Conservation (phyloP, 192 early-diverging fungal genomes). For the Coemansia asiatica region DNA sequence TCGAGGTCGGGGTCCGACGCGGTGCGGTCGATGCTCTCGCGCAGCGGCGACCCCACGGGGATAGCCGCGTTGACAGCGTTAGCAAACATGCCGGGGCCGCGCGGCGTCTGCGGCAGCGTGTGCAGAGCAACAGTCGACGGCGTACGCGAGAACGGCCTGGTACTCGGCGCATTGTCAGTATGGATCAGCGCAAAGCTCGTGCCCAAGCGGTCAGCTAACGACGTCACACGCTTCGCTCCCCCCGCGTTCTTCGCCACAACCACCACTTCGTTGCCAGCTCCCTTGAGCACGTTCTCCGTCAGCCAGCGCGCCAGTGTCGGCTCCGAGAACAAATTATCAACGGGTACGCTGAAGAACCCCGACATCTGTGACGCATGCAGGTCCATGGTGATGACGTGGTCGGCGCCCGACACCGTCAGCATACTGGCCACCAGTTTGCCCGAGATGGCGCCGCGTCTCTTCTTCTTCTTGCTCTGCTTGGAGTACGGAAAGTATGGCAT, state of each 20-base stretch:
- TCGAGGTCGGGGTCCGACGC: constrained; percentile 37
- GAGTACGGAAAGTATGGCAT: constrained; percentile 98
- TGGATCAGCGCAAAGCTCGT: constrained; percentile 97
- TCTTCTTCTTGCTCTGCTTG: constrained; percentile 99
- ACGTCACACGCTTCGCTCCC: constrained; percentile 93
- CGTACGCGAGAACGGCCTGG: constrained; percentile 54
- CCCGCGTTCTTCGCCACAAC: constrained; percentile 95
- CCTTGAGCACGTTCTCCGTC: constrained; percentile 68
- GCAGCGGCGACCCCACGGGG: constrained; percentile 34
- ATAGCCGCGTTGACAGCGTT: constrained; percentile 34
- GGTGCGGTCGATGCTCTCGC: constrained; percentile 5
- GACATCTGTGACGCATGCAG: constrained; percentile 93
- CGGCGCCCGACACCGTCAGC: constrained; percentile 89
- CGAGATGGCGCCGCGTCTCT: constrained; percentile 91
- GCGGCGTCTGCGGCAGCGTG: constrained; percentile 51
- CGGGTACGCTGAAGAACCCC: constrained; percentile 93
- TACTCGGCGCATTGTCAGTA: constrained; percentile 66
- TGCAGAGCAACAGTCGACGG: constrained; percentile 56
- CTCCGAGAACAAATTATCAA: constrained; percentile 93
- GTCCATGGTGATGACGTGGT: constrained; percentile 99
- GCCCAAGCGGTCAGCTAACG: constrained; percentile 89
- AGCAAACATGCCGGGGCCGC: constrained; percentile 54
- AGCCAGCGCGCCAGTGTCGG: constrained; percentile 90
- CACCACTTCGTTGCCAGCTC: constrained; percentile 62
- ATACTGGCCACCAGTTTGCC: constrained; percentile 97